Evolutionary conservation across 805 yeast species (phyloP), one percentile per base, ranked within the genome.

Genomic region (Deakozyma indianensis): DNA sequence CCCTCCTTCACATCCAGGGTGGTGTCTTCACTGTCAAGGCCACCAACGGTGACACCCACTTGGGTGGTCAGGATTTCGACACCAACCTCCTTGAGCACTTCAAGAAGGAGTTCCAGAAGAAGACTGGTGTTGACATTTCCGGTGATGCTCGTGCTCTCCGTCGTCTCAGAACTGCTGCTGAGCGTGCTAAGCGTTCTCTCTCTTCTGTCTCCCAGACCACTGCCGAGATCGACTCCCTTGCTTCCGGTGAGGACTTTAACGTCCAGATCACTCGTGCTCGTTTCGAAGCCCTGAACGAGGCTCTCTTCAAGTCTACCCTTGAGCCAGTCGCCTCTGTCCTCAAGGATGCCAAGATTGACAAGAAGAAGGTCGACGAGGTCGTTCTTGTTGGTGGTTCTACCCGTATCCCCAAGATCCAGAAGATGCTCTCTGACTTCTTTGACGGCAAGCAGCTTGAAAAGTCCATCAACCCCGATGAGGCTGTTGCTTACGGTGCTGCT

Each of bases 11-110:
- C 65, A 85, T 86, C 65, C 90, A 87, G 66, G 95, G 90, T 62
- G 96, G 96, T 80, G 87, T 86, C 63, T 86, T 86, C 75, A 87
- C 87, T 64, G 96, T 86, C 62, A 86, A 86, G 77, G 94, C 95
- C 58, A 86, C 96, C 57, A 95, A 96, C 61, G 97, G 97, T 85
- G 96, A 88, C 75, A 88, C 97, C 59, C 97, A 88, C 73, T 81
- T 88, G 74, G 97, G 97, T 79, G 97, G 97, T 78, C 95, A 88
- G 77, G 97, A 88, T 74, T 88, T 88, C 70, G 97, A 88, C 74
- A 82, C 87, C 76, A 84, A 88, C 81, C 76, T 90, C 66, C 83
- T 88, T 58, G 90, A 79, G 70, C 85, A 78, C 77, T 90, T 90
- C 80, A 78, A 80, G 73, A 76, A 78, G 61, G 96, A 88, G 66